These are phyloP conservation scores for Cucurbita ficifolia DNA, from an alignment of 306 rosid genomes.

Conservation along the genomic window DNA sequence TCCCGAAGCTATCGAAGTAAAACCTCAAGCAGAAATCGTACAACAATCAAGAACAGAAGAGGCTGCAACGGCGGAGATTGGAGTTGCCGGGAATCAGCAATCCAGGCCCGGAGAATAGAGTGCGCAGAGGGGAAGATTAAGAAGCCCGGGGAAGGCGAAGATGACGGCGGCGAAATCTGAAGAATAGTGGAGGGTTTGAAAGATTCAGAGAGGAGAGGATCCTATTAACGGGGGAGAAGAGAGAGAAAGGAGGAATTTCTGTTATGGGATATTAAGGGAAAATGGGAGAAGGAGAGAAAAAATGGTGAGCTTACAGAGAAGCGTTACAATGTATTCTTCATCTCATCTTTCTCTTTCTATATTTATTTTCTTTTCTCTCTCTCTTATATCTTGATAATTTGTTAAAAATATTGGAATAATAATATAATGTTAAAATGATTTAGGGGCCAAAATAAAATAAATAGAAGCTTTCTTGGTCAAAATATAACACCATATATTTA, in stretches of 20 bases:
- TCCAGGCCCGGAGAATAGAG: background rate
- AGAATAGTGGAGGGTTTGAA: background rate
- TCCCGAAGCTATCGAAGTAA: background rate
- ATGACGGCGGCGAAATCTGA: background rate
- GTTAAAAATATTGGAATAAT: too few species aligned
- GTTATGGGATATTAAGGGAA: background rate
- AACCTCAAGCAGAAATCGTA: background rate
- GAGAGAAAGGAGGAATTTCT: background rate
- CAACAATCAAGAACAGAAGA: background rate
- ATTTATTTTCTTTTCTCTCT: too few species aligned
- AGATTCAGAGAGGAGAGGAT: background rate
- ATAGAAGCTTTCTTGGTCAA: too few species aligned
- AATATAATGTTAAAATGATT: too few species aligned
- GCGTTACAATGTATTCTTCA: background rate
- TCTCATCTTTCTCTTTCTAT: background rate
- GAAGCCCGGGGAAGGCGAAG: background rate
- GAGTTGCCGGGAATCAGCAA: background rate
- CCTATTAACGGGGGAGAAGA: background rate
- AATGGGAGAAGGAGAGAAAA: background rate
- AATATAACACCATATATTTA: too few species aligned
- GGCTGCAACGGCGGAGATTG: background rate
- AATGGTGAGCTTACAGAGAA: background rate
- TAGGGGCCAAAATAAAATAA: too few species aligned
- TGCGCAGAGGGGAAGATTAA: background rate
- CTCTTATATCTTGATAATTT: too few species aligned